Percentiles rank a stretch among this genome's conserved stretches.
phyloP scores from a whole-genome alignment of 257 asterid species.

The Echites panduratus region DNA sequence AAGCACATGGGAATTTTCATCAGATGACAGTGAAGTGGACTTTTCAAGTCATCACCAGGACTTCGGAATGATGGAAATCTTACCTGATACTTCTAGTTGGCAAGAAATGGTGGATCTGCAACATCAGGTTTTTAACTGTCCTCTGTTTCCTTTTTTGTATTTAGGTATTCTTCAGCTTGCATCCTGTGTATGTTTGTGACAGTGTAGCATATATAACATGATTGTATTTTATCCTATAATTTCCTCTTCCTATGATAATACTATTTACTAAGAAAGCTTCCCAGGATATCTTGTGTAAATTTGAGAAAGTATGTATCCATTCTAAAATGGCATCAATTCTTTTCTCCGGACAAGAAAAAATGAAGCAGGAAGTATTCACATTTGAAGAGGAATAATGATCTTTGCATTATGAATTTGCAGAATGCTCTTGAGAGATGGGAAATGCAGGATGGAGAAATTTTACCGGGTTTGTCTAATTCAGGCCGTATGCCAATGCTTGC shows the following conservation, averaged over 20 bases:
- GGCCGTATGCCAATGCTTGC: constrained; percentile 27
- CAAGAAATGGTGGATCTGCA: constrained; percentile 48
- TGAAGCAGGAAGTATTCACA: neutral
- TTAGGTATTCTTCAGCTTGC: neutral
- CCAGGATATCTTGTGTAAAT: neutral
- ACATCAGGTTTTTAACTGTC: constrained; percentile 49
- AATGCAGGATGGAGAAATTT: constrained; percentile 38
- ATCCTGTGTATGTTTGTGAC: neutral
- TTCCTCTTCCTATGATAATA: constrained; percentile 10
- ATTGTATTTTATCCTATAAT: neutral
- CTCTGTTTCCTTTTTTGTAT: constrained; percentile 6
- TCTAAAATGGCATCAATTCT: constrained; percentile 1
- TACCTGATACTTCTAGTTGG: constrained; percentile 48
- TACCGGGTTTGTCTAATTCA: constrained; percentile 30
- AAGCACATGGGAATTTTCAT: constrained; percentile 44
- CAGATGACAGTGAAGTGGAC: constrained; percentile 82
- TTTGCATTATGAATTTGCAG: constrained; percentile 35
- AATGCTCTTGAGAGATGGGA: constrained; percentile 43
- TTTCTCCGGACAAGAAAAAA: neutral
- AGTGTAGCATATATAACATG: neutral
- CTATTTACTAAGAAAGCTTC: neutral
- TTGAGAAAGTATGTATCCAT: neutral
- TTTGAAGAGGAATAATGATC: constrained; percentile 10
- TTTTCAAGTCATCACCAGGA: constrained; percentile 47
- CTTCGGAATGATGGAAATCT: constrained; percentile 27